A percentile compares a stretch with the other conserved stretches of the same genome.
These are phyloP conservation scores for Eucalyptus sp. DNA, from an alignment of 345 rosid species.

Conservation along the genomic window DNA sequence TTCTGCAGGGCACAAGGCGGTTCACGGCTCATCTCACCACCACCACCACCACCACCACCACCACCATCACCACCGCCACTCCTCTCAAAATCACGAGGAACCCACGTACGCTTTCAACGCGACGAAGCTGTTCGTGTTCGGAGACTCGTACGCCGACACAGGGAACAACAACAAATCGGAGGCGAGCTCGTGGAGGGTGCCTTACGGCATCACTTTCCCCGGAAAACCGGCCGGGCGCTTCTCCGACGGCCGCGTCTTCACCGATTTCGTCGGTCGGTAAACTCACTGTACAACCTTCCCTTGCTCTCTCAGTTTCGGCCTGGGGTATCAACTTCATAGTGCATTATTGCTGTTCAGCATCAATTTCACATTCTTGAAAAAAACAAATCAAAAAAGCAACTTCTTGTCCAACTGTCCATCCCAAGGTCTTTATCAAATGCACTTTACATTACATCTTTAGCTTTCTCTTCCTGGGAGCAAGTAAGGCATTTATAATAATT, in stretches of 20 bases:
- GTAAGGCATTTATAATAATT: background rate
- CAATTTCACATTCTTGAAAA: background rate
- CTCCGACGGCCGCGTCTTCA: constrained; percentile 49
- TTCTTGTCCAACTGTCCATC: background rate
- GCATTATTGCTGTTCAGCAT: background rate
- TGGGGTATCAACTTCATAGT: background rate
- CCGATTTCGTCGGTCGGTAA: constrained; percentile 36
- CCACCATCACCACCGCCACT: background rate
- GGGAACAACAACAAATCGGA: constrained; percentile 24
- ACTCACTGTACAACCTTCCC: background rate
- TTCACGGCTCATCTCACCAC: background rate
- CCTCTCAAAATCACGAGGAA: background rate
- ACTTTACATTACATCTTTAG: background rate
- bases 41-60: background rate
- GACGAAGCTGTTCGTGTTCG: constrained; percentile 52
- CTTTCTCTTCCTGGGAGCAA: background rate
- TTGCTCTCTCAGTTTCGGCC: background rate
- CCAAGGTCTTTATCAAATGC: background rate
- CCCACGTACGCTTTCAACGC: constrained; percentile 1
- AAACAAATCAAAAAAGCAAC: background rate
- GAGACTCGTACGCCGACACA: constrained; percentile 60
- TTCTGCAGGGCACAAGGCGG: background rate
- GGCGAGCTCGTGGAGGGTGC: constrained; percentile 37
- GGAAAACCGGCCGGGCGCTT: constrained; percentile 57
- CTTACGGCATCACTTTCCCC: constrained; percentile 50